These are phyloP conservation scores for Takashimella koratensis DNA, from an alignment of 1,284 basidiomycete species.

Conservation along the genomic window DNA sequence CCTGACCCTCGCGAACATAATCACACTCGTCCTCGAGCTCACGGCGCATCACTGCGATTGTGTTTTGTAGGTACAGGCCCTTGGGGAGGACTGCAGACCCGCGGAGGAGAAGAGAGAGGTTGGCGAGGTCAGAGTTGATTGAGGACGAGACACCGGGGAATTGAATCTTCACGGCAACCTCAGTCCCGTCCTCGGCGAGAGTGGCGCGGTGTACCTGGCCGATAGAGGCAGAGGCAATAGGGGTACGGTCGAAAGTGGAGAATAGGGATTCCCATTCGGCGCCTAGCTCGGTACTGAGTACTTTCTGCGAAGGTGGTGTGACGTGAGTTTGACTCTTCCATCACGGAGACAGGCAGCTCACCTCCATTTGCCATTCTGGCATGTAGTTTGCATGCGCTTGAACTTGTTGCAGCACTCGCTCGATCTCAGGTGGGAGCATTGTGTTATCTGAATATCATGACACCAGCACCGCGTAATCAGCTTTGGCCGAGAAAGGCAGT, in stretches of 20 bases:
- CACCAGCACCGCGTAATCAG: too few species aligned
- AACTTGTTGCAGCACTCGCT: conserved; percentile 82
- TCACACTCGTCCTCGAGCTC: conserved; percentile 96
- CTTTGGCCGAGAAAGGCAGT: too few species aligned
- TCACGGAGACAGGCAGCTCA: conserved; percentile 35
- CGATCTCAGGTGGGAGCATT: conserved; percentile 80
- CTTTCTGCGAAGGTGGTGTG: conserved; percentile 56
- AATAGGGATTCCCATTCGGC: conserved; percentile 71
- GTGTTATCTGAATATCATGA: conserved; percentile 61
- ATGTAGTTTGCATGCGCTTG: conserved; percentile 97
- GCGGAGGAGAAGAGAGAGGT: conserved; percentile 76
- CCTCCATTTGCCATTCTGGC: conserved; percentile 98
- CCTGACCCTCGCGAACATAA: conserved; percentile 81
- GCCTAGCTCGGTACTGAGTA: conserved; percentile 71
- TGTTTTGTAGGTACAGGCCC: conserved; percentile 85
- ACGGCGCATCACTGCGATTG: conserved; percentile 79
- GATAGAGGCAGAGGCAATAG: conserved; percentile 94
- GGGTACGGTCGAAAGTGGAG: conserved; percentile 71
- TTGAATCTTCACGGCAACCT: conserved; percentile 90
- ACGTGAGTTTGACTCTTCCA: background rate
- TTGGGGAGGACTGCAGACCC: conserved; percentile 77
- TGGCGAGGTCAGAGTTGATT: conserved; percentile 82
- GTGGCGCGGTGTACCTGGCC: conserved; percentile 89
- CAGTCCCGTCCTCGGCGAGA: conserved; percentile 52
- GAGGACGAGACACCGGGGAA: conserved; percentile 88